These are phyloP conservation scores for Rubia tinctorum DNA, from an alignment of 305 asterid species.

Conservation along the genomic window DNA sequence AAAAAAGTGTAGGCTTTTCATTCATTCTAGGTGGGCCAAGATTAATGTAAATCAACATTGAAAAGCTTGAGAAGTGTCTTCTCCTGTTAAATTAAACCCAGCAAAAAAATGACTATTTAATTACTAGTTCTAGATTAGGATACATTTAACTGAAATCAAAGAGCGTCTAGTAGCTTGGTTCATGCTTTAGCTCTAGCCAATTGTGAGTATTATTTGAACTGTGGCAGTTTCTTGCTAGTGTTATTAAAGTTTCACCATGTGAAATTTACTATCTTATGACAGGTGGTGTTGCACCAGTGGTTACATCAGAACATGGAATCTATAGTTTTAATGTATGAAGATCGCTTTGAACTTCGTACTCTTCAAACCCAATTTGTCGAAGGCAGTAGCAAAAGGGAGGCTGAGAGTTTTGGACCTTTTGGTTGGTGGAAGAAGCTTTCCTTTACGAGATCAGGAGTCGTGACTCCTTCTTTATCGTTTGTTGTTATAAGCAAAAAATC, in stretches of 20 bases:
- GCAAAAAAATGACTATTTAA: neutral
- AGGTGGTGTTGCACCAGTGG: constrained; percentile 93
- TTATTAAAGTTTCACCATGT: constrained; percentile 9
- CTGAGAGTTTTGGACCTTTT: constrained; percentile 43
- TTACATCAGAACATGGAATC: constrained; percentile 91
- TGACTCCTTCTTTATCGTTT: constrained; percentile 37
- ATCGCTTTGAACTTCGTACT: constrained; percentile 74
- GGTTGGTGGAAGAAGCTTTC: constrained; percentile 77
- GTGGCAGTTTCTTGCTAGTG: neutral
- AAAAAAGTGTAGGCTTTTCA: neutral
- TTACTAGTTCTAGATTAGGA: neutral
- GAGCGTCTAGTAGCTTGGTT: neutral
- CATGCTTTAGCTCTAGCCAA: constrained; percentile 1
- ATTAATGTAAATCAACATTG: neutral
- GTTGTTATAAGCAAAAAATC: constrained; percentile 54
- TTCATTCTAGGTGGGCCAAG: neutral
- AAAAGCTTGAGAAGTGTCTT: neutral
- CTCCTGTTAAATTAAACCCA: neutral
- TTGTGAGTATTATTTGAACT: neutral
- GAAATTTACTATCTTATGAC: constrained; percentile 19
- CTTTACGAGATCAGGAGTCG: constrained; percentile 38
- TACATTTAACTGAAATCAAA: neutral
- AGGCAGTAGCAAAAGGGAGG: constrained; percentile 36
- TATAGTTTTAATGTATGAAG: constrained; percentile 92
- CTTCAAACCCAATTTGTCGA: constrained; percentile 49